Conservation (phyloP, 129 eudicot species). For the Tagetes erecta region DNA sequence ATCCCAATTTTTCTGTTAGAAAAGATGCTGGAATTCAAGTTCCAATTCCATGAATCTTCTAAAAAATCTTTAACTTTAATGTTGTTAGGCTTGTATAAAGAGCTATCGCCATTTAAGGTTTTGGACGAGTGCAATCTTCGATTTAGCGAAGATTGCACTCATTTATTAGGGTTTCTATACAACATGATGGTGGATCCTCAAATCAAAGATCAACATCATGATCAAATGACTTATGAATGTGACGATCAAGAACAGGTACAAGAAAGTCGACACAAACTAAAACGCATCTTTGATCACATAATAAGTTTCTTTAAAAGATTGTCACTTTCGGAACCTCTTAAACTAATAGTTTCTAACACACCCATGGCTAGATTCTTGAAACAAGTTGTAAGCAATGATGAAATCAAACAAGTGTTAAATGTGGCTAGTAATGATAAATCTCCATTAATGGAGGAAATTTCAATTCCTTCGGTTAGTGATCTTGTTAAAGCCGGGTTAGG, state of each 20-base stretch:
- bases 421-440: conserved; percentile 18
- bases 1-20: conserved; percentile 46
- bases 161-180: conserved; percentile 58
- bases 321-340: conserved; percentile 29
- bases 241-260: conserved; percentile 14
- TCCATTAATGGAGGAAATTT: conserved; percentile 62
- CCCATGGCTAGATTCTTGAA: conserved; percentile 48
- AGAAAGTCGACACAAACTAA: conserved; percentile 17
- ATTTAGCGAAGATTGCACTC: conserved; percentile 27
- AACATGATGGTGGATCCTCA: conserved; percentile 38
- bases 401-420: conserved; percentile 22
- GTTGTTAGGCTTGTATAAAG: conserved; percentile 44
- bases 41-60: conserved; percentile 31
- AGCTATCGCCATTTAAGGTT: conserved; percentile 51
- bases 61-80: conserved; percentile 31
- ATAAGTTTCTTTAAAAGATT: conserved; percentile 26
- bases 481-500: conserved; percentile 50
- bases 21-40: conserved; percentile 35
- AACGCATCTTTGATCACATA: conserved; percentile 17
- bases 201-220: conserved; percentile 19
- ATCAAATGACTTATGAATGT: conserved; percentile 20
- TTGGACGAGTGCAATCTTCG: conserved; percentile 14
- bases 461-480: conserved; percentile 62
- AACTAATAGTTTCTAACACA: conserved; percentile 34
- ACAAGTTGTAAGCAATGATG: conserved; percentile 23